Evolutionary conservation across 306 rosid genomes (phyloP), one percentile per base, ranked within the genome.

Genomic region (Mimosa pudica): DNA sequence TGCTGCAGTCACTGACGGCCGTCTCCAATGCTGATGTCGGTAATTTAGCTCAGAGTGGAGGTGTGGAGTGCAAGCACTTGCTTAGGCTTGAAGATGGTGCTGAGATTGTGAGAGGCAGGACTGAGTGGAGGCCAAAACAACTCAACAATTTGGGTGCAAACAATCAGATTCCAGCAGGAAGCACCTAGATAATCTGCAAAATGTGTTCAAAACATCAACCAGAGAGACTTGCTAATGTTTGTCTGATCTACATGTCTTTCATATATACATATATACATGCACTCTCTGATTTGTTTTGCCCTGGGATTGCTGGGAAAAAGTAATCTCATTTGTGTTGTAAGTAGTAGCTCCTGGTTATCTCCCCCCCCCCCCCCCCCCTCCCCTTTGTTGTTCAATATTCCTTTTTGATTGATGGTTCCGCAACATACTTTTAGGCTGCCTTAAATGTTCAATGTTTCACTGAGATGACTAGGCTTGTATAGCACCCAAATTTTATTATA

Each of bases 21-120:
- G 89, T 91, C 35, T 86, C 97, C 51, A 76, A 78, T 61, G 84
- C 88, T n/a, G 90, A 85, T 17, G 75, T 78, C 13, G 91, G 90
- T 77, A 73, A 85, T 77, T 84, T 89, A 51, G 96, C 85, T 38
- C 91, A 82, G 18, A 45, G 84, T 1, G 93, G 88, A 4, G 86
- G 82, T 5, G 82, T 89, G 2, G 99, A 96, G 85, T 93, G 98
- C 89, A 88, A 90, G 90, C 99, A 96, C 82, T 77, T 93, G 89
- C 98, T 96, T 80, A 96, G 90, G 68, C 97, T 96, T 0, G 94
- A 96, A 82, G 86, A 87, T 24, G 96, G 97, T 24, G 88, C 87
- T 14, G 99, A 96, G 85, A 91, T 96, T 83, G 96, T 96, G 78
- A 90, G 93, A 81, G 96, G 92, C 30, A 89, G 98, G 82, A 93